phyloP scores from a whole-genome alignment of 805 yeast genomes.

The Kodamaea kakaduensis region DNA sequence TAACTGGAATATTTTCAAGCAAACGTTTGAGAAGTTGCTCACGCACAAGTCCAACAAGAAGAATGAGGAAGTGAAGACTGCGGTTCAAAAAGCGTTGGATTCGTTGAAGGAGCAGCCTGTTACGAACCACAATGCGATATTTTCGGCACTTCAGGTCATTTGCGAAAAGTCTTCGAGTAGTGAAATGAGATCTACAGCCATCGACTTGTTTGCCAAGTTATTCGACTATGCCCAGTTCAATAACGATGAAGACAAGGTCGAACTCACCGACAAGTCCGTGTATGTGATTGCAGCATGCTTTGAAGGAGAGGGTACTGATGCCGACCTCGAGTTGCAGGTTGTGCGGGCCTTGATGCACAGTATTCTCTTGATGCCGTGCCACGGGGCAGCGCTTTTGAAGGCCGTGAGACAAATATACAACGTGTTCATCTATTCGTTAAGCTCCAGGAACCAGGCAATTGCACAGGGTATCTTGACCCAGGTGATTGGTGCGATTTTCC shows the following conservation, averaged over 20 bases:
- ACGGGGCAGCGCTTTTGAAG: constrained; percentile 81
- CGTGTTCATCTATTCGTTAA: constrained; percentile 79
- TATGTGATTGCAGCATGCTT: constrained; percentile 81
- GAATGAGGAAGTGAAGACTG: constrained; percentile 36
- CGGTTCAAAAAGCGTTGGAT: constrained; percentile 41
- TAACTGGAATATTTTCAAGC: constrained; percentile 36
- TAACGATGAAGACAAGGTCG: constrained; percentile 50
- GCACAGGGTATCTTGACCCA: constrained; percentile 96
- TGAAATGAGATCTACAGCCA: constrained; percentile 66
- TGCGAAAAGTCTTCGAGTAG: constrained; percentile 60
- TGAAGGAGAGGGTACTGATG: constrained; percentile 90
- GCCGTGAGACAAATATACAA: constrained; percentile 93
- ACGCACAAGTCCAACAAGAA: constrained; percentile 60
- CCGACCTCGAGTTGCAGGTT: constrained; percentile 84
- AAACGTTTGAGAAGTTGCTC: constrained; percentile 55
- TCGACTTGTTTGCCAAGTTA: constrained; percentile 83
- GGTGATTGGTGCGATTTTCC: constrained; percentile 81
- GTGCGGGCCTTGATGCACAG: constrained; percentile 89
- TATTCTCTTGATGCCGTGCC: constrained; percentile 78
- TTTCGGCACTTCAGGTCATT: constrained; percentile 72
- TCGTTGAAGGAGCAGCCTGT: constrained; percentile 34
- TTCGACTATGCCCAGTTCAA: constrained; percentile 82
- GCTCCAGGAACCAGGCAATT: constrained; percentile 80
- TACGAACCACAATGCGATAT: constrained; percentile 51
- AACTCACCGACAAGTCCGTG: constrained; percentile 75